These are phyloP conservation scores for Trametes hirsuta DNA, from an alignment of 1,284 basidiomycete species.

Conservation along the genomic window DNA sequence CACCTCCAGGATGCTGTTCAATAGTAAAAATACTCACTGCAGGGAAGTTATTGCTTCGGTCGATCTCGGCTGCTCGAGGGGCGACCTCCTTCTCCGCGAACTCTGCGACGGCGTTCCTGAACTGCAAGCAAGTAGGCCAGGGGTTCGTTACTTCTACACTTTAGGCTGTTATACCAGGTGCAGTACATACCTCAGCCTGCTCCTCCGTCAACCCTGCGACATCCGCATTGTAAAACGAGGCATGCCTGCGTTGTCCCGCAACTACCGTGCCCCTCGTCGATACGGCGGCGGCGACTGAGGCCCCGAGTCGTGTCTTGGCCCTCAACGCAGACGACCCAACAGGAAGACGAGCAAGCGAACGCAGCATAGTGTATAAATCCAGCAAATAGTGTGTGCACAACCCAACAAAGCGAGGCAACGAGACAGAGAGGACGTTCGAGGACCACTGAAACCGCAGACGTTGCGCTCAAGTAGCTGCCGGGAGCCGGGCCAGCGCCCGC, in stretches of 20 bases:
- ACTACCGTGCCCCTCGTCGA: neutral
- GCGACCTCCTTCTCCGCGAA: conserved; percentile 84
- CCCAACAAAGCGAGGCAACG: neutral
- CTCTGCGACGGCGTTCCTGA: conserved; percentile 74
- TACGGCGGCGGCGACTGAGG: neutral
- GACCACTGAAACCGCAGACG: too few relatives aligned
- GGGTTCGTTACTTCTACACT: neutral
- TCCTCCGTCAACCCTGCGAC: conserved; percentile 85
- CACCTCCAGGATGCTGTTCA: too few relatives aligned
- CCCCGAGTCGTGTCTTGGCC: neutral
- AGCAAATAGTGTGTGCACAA: neutral
- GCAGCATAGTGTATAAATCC: neutral
- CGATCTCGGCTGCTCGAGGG: conserved; percentile 82
- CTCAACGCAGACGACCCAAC: neutral
- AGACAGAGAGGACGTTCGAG: neutral
- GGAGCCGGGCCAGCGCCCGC: conserved; percentile 6
- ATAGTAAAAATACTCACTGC: conserved; percentile 47
- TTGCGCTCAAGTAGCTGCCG: neutral
- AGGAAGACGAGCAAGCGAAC: conserved; percentile 4
- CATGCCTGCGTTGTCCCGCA: conserved; percentile 37
- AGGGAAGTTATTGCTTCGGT: conserved; percentile 82
- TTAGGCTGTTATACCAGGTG: neutral
- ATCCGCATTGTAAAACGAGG: conserved; percentile 74
- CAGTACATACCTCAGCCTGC: conserved; percentile 73
- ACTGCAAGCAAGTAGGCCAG: conserved; percentile 48